Percentiles rank a stretch among this genome's conserved stretches.
phyloP scores from a whole-genome alignment of 129 eudicot genomes.

The Dittrichia graveolens region DNA sequence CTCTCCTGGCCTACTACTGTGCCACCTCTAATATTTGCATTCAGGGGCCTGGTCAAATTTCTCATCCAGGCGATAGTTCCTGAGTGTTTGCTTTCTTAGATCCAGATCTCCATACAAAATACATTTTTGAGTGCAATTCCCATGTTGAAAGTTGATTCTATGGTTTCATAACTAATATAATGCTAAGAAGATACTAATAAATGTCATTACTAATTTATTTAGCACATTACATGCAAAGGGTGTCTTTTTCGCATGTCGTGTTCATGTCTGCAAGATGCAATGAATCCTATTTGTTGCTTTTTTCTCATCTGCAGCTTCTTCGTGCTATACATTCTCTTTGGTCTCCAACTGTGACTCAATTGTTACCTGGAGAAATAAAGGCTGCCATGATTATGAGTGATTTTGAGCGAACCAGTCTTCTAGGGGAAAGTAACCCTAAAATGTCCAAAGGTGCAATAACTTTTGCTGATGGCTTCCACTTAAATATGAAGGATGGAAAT shows the following conservation, averaged over 20 bases:
- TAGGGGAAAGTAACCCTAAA: constrained; percentile 78
- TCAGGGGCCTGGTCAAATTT: too few relatives aligned
- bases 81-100: too few relatives aligned
- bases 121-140: not conserved
- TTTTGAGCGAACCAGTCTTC: constrained; percentile 71
- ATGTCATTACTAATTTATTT: not conserved
- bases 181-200: not conserved
- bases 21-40: not conserved
- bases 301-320: constrained; percentile 58
- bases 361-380: constrained; percentile 85
- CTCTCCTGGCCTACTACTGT: not conserved
- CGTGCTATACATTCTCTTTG: constrained; percentile 95
- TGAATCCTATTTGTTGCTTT: not conserved
- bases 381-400: constrained; percentile 88
- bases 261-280: constrained; percentile 13
- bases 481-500: constrained; percentile 60
- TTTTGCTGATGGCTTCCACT: constrained; percentile 59
- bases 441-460: constrained; percentile 53
- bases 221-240: not conserved
- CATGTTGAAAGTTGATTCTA: not conserved
- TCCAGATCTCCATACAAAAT: too few relatives aligned
- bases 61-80: too few relatives aligned
- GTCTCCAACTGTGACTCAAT: constrained; percentile 77
- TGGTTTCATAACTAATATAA: not conserved
- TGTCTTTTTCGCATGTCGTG: not conserved